Evolutionary conservation across 306 rosid species (phyloP).

Genomic region (Begonia fuchsioides): DNA sequence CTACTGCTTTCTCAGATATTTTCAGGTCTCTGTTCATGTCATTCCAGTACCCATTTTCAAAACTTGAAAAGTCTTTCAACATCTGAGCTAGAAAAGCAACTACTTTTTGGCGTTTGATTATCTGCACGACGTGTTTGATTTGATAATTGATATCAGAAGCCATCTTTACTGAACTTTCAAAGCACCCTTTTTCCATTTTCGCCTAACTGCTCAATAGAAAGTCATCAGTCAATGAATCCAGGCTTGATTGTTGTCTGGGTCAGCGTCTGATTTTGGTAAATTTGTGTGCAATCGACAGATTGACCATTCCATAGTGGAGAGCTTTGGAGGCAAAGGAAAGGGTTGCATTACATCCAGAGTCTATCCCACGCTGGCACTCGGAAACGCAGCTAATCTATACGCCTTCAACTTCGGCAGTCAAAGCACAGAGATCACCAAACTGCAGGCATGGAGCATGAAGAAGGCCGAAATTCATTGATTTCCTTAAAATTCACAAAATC

Average conservation of each 20-base stretch:
- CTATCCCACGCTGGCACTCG: constrained; percentile 41
- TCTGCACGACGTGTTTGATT: too few relatives aligned
- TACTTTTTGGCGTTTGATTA: too few relatives aligned
- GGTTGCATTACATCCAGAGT: constrained; percentile 51
- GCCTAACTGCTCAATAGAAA: not conserved
- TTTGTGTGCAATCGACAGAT: constrained; percentile 20
- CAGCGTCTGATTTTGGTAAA: not conserved
- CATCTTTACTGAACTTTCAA: too few relatives aligned
- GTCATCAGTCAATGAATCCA: not conserved
- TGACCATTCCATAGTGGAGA: constrained; percentile 58
- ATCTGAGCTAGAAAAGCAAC: too few relatives aligned
- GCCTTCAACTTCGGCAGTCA: constrained; percentile 45
- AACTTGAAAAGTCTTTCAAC: too few relatives aligned
- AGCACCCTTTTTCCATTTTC: too few relatives aligned
- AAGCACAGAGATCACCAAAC: constrained; percentile 20
- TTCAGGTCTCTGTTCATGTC: too few relatives aligned
- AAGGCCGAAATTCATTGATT: constrained; percentile 15
- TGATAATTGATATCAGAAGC: too few relatives aligned
- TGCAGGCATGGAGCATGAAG: constrained; percentile 60
- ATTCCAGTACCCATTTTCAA: too few relatives aligned
- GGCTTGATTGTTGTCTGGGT: not conserved
- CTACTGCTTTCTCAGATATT: too few relatives aligned
- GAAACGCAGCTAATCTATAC: constrained; percentile 34
- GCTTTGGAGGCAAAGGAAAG: constrained; percentile 56
- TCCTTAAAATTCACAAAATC: too few relatives aligned